These are phyloP conservation scores for Ilex paraguariensis DNA, from an alignment of 305 asterid genomes.

Conservation along the genomic window DNA sequence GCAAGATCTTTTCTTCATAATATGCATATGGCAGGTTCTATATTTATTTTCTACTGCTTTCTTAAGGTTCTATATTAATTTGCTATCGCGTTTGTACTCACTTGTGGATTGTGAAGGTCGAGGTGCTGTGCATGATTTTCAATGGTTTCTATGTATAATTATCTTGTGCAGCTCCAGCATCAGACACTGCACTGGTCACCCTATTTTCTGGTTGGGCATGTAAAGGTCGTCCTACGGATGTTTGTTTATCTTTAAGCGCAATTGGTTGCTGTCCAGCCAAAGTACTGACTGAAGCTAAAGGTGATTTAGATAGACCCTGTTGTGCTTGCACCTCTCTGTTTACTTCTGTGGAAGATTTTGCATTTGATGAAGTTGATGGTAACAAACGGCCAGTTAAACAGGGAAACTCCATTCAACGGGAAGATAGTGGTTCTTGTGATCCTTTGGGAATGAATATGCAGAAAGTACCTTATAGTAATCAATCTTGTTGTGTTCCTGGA, in stretches of 20 bases:
- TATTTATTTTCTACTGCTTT: slow-evolving; percentile 8
- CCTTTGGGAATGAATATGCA: slow-evolving; percentile 35
- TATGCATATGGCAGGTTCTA: slow-evolving; percentile 90
- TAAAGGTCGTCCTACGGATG: slow-evolving; percentile 68
- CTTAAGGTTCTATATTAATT: slow-evolving; percentile 37
- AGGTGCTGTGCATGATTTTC: slow-evolving; percentile 15
- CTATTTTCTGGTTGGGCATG: slow-evolving; percentile 99
- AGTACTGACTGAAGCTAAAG: slow-evolving; percentile 32
- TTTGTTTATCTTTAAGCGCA: slow-evolving; percentile 63
- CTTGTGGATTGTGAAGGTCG: slow-evolving; percentile 9
- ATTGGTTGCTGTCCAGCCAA: slow-evolving; percentile 61
- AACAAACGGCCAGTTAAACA: slow-evolving; percentile 33
- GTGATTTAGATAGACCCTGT: slow-evolving; percentile 34
- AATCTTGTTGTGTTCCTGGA: slow-evolving; percentile 94
- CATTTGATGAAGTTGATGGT: slow-evolving; percentile 28
- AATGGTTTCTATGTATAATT: slow-evolving; percentile 19
- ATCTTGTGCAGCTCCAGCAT: slow-evolving; percentile 73
- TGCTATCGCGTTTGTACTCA: slow-evolving; percentile 9
- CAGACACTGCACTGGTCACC: slow-evolving; percentile 86
- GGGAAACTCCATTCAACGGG: slow-evolving; percentile 27
- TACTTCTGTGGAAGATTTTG: slow-evolving; percentile 22
- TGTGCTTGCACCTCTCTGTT: slow-evolving; percentile 48
- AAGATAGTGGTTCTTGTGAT: slow-evolving; percentile 34
- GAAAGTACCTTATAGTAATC: slow-evolving; percentile 42
- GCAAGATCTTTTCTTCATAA: slow-evolving; percentile 74